Evolutionary conservation across 257 asterid species (phyloP).

Genomic region (Fraxinus excelsior): DNA sequence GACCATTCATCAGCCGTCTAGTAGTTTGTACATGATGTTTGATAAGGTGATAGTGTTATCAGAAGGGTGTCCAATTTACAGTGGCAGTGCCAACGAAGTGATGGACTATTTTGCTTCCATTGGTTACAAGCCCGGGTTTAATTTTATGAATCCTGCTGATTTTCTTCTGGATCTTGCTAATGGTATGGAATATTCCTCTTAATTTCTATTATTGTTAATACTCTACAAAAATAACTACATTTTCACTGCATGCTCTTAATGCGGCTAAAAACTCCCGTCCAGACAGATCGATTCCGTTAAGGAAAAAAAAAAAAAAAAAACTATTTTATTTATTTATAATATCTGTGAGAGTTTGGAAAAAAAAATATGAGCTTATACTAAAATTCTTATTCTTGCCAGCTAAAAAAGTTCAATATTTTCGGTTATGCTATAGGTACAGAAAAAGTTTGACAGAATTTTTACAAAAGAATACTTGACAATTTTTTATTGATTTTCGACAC

Average conservation of each 20-base stretch:
- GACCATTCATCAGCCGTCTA: slow-evolving; percentile 91
- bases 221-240: not conserved
- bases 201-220: not conserved
- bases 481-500: too few relatives aligned
- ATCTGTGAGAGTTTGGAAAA: not conserved
- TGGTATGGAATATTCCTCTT: slow-evolving; percentile 46
- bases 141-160: slow-evolving; percentile 76
- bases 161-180: slow-evolving; percentile 90
- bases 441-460: too few relatives aligned
- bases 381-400: not conserved
- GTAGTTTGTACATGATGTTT: slow-evolving; percentile 74
- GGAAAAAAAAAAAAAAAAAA: too few relatives aligned
- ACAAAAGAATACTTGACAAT: too few relatives aligned
- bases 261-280: too few relatives aligned
- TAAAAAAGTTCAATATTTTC: not conserved
- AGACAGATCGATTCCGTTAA: too few relatives aligned
- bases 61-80: slow-evolving; percentile 67
- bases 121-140: slow-evolving; percentile 64
- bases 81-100: slow-evolving; percentile 45
- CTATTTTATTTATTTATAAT: too few relatives aligned
- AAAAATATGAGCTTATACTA: not conserved
- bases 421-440: too few relatives aligned
- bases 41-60: slow-evolving; percentile 71
- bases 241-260: not conserved
- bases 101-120: slow-evolving; percentile 69